Evolutionary conservation across 2,329 filamentous ascomycete genomes (phyloP), one percentile per base, ranked within the genome.

Genomic region (Stromatinia cepivora): DNA sequence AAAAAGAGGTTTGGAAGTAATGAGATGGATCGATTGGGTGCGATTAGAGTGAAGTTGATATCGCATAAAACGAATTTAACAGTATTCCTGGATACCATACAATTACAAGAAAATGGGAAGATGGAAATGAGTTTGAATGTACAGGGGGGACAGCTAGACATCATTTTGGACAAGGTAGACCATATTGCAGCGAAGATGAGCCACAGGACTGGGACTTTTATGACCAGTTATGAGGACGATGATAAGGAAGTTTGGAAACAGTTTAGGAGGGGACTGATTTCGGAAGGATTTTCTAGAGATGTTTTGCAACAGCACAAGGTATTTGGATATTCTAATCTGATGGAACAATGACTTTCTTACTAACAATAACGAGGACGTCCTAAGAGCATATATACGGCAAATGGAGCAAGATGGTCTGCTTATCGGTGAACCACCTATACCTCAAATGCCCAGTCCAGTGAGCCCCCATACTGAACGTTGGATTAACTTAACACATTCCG

Each of bases 81-180:
- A 67, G 79, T 83, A 73, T 87, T 89, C 71, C 81, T 89, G 25
- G 84, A 88, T 73, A 84, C 84, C 0, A 81, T 89, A 25, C 86
- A 88, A 75, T 75, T 87, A 56, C 82, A 84, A 69, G 82, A 83
- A 69, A 81, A 81, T 0, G 79, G 79, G 25, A 83, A 81, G 71
- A 75, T 80, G 73, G 72, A 79, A 70, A 74, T 74, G 28, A 70
- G 65, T 8, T 66, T 77, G 45, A 72, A 76, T 61, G 72, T 71
- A 56, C 70, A 75, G 13, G 72, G 73, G 71, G 71, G 76, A 80
- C 62, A 80, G 58, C 78, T 88, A 46, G 84, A 88, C 69, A 76
- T 77, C 10, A 87, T 89, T 75, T 85, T 87, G 76, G 84, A 87
- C 75, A 87, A 88, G 74, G 84, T 89, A 45, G 87, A 90, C 73